Base-by-base conservation (phyloP, 345 rosid genomes). In the Nasturtium officinale region DNA sequence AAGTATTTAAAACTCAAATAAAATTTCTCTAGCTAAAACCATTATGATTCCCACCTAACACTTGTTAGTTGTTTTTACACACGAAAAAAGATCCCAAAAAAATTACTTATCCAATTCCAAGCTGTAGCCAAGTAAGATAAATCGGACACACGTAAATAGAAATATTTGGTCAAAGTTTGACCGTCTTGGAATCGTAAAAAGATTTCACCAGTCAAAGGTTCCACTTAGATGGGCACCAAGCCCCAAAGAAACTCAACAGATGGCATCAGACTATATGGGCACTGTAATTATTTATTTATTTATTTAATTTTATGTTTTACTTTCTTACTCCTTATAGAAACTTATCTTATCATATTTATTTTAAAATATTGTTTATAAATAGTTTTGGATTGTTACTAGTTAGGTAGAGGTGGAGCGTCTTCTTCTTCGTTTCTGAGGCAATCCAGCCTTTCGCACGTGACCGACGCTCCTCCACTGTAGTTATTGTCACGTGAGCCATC, bases 381-480 rank as follows among this genome's bases (percentile, higher is more conserved):
- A 12, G 45, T 69, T 76, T 70, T 68, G 74, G 79, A 69, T 16
- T 76, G 71, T 46, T 13, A 67, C 65, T 17, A 45, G 46, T 66
- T 32, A 60, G 76, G 78, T 52, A 63, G 80, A 68, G 66, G 79
- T 64, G 84, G 84, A 75, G 79, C 81, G 83, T 79, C 85, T 76
- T 73, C 74, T 76, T 61, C 69, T 38, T 64, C 35, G 40, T 51
- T 60, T 52, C 25, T 67, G 69, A 78, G 70, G 72, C 80, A 76
- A 81, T 76, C 85, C 87, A 86, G 87, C 76, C 80, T 79, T 82
- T 82, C 73, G 78, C 90, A 83, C 87, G 92, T 79, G 92, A 85
- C 80, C 79, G 87, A 85, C 92, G 90, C 90, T 86, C 92, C 87
- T 80, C 40, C 77, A 81, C 78, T 86, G 87, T 80, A 84, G 80